Percentiles rank a stretch among this genome's conserved stretches.
These are phyloP conservation scores for Xylaria sp. DNA, from an alignment of 2,329 filamentous ascomycete species.

Conservation along the genomic window DNA sequence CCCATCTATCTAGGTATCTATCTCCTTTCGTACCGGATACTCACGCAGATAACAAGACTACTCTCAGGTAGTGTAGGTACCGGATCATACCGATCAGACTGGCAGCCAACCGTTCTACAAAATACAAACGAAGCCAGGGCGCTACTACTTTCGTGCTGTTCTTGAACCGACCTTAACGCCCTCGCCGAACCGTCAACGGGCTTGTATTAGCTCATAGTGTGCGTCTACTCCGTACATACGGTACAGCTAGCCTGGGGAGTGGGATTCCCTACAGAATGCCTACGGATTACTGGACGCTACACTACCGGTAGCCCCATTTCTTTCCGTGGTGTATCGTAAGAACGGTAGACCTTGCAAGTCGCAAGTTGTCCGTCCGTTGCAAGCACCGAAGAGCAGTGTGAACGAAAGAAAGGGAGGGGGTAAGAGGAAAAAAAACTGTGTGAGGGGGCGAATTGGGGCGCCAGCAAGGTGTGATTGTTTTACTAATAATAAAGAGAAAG, in stretches of 20 bases:
- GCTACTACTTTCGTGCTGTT: too few species aligned
- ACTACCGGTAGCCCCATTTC: background rate
- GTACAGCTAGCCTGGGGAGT: background rate
- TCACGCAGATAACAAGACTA: background rate
- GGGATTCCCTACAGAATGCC: background rate
- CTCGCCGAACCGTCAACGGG: too few species aligned
- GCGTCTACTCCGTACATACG: too few species aligned
- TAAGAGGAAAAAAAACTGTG: background rate
- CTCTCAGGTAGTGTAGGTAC: background rate
- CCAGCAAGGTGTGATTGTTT: slow-evolving; percentile 1
- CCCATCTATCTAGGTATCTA: background rate
- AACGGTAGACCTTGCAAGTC: too few species aligned
- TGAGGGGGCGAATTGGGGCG: background rate
- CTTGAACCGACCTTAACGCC: too few species aligned
- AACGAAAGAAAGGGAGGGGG: background rate
- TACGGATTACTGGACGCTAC: background rate
- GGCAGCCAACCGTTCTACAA: background rate
- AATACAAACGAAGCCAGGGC: too few species aligned
- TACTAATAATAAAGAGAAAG: background rate
- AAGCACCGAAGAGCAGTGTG: background rate
- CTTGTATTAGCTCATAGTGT: too few species aligned
- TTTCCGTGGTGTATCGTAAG: background rate
- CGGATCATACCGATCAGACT: background rate
- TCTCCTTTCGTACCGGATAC: background rate
- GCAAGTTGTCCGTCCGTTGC: too few species aligned